phyloP scores from a whole-genome alignment of 192 early-diverging fungal genomes.

The Kappamyces sp. region DNA sequence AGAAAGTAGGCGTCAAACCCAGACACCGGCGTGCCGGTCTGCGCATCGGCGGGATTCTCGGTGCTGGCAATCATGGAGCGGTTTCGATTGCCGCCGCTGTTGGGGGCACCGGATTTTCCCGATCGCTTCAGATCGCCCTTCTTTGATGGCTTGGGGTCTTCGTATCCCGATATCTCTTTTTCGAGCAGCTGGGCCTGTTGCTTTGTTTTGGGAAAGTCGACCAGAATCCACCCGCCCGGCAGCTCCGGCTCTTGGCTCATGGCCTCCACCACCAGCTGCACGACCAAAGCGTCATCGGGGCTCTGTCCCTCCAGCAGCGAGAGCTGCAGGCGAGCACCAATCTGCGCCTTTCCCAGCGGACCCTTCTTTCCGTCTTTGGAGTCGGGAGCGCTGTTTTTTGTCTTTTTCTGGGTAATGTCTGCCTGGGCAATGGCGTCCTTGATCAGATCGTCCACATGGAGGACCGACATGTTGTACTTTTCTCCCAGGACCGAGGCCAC shows the following conservation, averaged over 20 bases:
- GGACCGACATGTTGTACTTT: constrained; percentile 28
- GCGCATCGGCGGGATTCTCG: constrained; percentile 18
- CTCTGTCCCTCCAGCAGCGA: constrained; percentile 37
- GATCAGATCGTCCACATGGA: constrained; percentile 40
- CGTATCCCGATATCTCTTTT: constrained; percentile 54
- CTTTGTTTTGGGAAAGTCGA: constrained; percentile 49
- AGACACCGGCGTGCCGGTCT: constrained; percentile 17
- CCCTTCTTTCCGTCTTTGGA: constrained; percentile 7
- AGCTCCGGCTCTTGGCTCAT: constrained; percentile 25
- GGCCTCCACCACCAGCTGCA: constrained; percentile 45
- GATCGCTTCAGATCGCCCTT: constrained; percentile 46
- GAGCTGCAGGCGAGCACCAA: constrained; percentile 43
- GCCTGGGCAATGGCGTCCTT: constrained; percentile 33
- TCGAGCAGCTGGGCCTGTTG: constrained; percentile 51
- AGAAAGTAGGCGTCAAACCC: constrained; percentile 48
- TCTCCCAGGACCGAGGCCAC: constrained; percentile 33
- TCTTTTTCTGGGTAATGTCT: constrained; percentile 25
- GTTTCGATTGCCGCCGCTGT: not conserved
- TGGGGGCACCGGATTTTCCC: constrained; percentile 23
- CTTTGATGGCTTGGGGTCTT: constrained; percentile 58
- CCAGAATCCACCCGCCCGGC: constrained; percentile 42
- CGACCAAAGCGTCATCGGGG: constrained; percentile 44
- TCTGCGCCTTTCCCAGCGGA: constrained; percentile 21
- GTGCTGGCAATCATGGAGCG: constrained; percentile 39
- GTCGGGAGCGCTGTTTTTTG: constrained; percentile 18